A percentile compares a stretch with the other conserved stretches of the same genome.
Conservation (phyloP, 805 yeast genomes). For the Metschnikowia shivogae region DNA sequence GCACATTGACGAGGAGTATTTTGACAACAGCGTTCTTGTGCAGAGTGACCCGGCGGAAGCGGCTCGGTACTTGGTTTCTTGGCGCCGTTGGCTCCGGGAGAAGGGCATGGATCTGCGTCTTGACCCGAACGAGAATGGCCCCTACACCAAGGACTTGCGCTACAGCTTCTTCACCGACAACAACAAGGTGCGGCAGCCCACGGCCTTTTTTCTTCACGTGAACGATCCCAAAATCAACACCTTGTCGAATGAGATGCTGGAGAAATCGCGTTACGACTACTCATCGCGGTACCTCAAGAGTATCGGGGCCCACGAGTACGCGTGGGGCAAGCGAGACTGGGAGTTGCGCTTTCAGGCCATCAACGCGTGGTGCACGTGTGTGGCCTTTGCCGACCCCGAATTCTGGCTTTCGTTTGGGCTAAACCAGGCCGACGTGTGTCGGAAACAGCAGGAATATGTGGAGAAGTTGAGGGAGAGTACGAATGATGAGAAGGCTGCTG, state of each 20-base stretch:
- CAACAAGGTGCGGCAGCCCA: slow-evolving; percentile 16
- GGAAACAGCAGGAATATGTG: slow-evolving; percentile 9
- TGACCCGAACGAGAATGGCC: slow-evolving; percentile 28
- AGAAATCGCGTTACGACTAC: slow-evolving; percentile 16
- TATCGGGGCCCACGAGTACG: slow-evolving; percentile 15
- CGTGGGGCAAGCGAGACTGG: slow-evolving; percentile 27
- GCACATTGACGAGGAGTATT: slow-evolving; percentile 9
- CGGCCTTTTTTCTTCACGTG: slow-evolving; percentile 28
- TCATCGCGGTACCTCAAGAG: slow-evolving; percentile 23
- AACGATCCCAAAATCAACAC: slow-evolving; percentile 34
- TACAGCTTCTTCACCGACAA: slow-evolving; percentile 17
- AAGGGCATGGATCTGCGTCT: slow-evolving; percentile 27
- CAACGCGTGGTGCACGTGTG: slow-evolving; percentile 30
- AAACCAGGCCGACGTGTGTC: slow-evolving; percentile 14
- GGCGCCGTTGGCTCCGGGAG: slow-evolving; percentile 24
- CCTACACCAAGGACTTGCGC: slow-evolving; percentile 22
- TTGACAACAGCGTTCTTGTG: slow-evolving; percentile 29
- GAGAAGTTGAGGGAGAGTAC: slow-evolving; percentile 9
- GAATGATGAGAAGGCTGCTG: slow-evolving; percentile 8
- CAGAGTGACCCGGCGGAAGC: slow-evolving; percentile 28
- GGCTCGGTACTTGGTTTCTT: slow-evolving; percentile 18
- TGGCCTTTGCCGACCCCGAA: slow-evolving; percentile 19
- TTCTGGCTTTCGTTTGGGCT: slow-evolving; percentile 21
- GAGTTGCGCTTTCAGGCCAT: slow-evolving; percentile 32
- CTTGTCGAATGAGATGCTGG: slow-evolving; percentile 17